Percentiles rank a stretch among this genome's conserved stretches.
Conservation (phyloP, 768 basidiomycete genomes). For the Lactarius indigo region DNA sequence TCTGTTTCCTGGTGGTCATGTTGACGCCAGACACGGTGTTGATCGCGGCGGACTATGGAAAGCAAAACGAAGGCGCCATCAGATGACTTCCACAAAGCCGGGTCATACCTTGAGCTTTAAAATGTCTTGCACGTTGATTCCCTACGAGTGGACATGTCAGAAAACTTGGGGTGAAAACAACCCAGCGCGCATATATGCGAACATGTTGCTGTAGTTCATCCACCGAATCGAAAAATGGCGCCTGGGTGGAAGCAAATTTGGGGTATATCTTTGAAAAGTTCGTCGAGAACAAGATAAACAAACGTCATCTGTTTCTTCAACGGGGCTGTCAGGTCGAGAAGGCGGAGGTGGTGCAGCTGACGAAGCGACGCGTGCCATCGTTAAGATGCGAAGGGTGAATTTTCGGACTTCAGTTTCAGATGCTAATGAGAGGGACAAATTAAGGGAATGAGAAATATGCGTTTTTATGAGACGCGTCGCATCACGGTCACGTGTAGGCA, state of each 20-base stretch:
- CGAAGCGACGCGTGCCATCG: constrained; percentile 19
- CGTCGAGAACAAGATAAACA: neutral
- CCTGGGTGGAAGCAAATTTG: constrained; percentile 15
- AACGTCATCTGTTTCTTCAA: constrained; percentile 20
- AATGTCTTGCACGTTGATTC: constrained; percentile 95
- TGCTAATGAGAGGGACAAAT: neutral
- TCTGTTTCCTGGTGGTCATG: constrained; percentile 86
- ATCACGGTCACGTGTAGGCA: constrained; percentile 14
- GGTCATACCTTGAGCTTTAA: constrained; percentile 75
- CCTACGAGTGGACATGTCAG: constrained; percentile 42
- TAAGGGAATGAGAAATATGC: neutral
- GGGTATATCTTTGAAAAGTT: neutral
- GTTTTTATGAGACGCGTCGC: constrained; percentile 11
- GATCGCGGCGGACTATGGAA: constrained; percentile 63
- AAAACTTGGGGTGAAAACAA: neutral
- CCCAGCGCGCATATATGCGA: constrained; percentile 17
- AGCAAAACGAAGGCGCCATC: constrained; percentile 10
- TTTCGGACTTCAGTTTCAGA: neutral
- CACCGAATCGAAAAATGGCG: constrained; percentile 30
- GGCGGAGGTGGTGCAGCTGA: constrained; percentile 18
- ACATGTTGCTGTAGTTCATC: constrained; percentile 35
- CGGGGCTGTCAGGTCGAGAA: constrained; percentile 22
- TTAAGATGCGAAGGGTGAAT: neutral
- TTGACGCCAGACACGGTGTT: constrained; percentile 84
- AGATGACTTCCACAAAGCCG: constrained; percentile 15